Evolutionary conservation across 2,329 filamentous ascomycete genomes (phyloP), one percentile per base, ranked within the genome.

Genomic region (Ophiocordyceps camponoti-leonardi): DNA sequence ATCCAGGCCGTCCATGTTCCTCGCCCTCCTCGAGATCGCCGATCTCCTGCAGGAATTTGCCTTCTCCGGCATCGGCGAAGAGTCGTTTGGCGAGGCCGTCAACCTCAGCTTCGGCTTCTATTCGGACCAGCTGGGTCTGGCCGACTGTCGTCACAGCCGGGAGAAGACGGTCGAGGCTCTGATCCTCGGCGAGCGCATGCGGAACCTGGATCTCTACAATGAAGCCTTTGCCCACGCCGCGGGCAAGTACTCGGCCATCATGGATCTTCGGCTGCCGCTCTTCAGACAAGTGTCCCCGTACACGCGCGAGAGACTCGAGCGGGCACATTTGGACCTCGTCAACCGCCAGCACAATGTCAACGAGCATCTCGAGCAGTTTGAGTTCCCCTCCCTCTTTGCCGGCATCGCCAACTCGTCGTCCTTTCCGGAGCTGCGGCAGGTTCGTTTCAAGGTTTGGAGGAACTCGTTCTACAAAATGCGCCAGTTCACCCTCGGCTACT

Each of bases 151-250:
- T 46, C 67, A 75, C 48, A 94, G 85, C 58, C 75, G 82, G 23
- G 86, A 94, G 57, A 93, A 92, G 69, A 94, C 85, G 0, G 71
- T 96, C 22, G 86, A 96, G 62, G 84, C 81, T 0, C 72, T 96
- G 42, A 73, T 96, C n/a, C 68, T 98, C 12, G 88, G 85, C 46
- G 90, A 98, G 64, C 76, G 77, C 35, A 84, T 96, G 79, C 80
- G 81, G 47, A 94, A 77, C 43, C 76, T 81, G 54, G 73, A 80
- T 8, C 72, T 98, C 2, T 96, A 94, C 63, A 86, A 85, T 48
- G 87, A 95, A 61, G 86, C 86, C 0, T 96, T 95, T 56, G 79
- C 87, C 6, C 92, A 96, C 60, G 86, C 81, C 0, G 86, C 85
- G 11, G 92, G 90, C 44, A 93, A 92, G 61, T 86, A 90, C 48